Evolutionary conservation across 441 rosid genomes (phyloP).

Genomic region (Arabidopsis lyrata): DNA sequence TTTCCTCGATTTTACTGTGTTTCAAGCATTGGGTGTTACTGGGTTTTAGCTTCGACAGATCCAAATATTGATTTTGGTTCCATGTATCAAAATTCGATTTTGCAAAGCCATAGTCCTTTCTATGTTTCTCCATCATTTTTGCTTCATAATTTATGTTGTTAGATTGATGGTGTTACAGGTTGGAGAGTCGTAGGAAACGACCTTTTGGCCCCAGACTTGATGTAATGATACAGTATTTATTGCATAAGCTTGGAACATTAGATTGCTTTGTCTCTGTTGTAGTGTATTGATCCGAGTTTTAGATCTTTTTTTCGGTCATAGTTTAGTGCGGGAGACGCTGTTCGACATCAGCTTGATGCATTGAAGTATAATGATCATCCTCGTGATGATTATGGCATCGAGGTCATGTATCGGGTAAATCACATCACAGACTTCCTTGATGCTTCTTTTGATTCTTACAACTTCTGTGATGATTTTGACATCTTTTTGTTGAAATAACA

Average conservation of each 20-base stretch:
- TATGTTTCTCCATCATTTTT: background rate
- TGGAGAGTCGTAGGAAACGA: conserved; percentile 82
- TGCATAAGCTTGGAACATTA: background rate
- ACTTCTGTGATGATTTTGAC: background rate
- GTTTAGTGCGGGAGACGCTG: conserved; percentile 94
- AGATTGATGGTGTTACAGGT: conserved; percentile 54
- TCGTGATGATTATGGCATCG: conserved; percentile 86
- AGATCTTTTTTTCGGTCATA: conserved; percentile 46
- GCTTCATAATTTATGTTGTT: background rate
- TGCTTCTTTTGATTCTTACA: background rate
- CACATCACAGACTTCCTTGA: background rate
- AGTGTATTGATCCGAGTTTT: conserved; percentile 29
- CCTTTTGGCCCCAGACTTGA: conserved; percentile 89
- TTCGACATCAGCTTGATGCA: conserved; percentile 83
- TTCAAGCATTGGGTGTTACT: background rate
- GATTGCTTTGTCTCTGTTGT: conserved; percentile 12
- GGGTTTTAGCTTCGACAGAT: background rate
- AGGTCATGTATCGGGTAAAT: conserved; percentile 89
- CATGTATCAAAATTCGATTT: background rate
- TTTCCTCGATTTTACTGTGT: background rate
- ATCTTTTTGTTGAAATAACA: conserved; percentile 37
- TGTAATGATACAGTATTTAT: conserved; percentile 49
- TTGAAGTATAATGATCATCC: conserved; percentile 89
- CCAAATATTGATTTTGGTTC: background rate
- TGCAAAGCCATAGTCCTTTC: background rate